Conservation (phyloP, 1,284 basidiomycete genomes). For the Cerioporus squamosus region DNA sequence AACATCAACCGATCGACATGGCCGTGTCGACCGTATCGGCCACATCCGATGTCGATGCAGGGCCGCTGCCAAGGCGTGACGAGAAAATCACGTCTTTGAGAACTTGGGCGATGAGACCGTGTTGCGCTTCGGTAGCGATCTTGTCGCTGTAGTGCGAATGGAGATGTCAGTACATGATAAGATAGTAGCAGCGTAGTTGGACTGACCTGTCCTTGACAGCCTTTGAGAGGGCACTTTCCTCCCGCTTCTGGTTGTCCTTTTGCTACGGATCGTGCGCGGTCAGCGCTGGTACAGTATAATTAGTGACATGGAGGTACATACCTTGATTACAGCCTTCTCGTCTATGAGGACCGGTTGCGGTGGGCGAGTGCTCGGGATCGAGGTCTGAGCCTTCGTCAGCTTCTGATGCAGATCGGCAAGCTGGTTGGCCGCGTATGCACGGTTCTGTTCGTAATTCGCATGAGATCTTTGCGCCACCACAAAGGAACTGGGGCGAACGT, state of each 20-base stretch:
- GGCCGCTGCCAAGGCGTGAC: constrained; percentile 48
- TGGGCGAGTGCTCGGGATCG: constrained; percentile 61
- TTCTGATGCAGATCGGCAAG: constrained; percentile 89
- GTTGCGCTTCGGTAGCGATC: constrained; percentile 87
- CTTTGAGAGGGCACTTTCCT: constrained; percentile 79
- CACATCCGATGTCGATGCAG: constrained; percentile 27
- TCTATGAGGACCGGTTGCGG: constrained; percentile 55
- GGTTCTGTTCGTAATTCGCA: constrained; percentile 62
- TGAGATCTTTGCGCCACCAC: not conserved
- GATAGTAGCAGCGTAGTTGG: not conserved
- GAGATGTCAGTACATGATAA: not conserved
- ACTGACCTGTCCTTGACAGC: constrained; percentile 83
- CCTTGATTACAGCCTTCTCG: constrained; percentile 42
- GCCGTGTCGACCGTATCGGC: constrained; percentile 43
- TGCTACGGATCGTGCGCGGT: constrained; percentile 43
- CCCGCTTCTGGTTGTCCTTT: constrained; percentile 77
- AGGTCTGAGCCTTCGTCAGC: constrained; percentile 65
- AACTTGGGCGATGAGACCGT: constrained; percentile 88
- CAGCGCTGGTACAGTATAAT: not conserved
- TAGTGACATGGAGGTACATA: constrained; percentile 7
- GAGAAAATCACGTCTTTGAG: constrained; percentile 89
- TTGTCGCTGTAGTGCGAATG: constrained; percentile 59
- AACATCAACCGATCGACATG: constrained; percentile 38
- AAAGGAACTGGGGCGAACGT: constrained; percentile 33
- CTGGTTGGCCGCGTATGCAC: constrained; percentile 89